Conservation (phyloP, 2,329 filamentous ascomycete genomes). For the Cytospora leucostoma region DNA sequence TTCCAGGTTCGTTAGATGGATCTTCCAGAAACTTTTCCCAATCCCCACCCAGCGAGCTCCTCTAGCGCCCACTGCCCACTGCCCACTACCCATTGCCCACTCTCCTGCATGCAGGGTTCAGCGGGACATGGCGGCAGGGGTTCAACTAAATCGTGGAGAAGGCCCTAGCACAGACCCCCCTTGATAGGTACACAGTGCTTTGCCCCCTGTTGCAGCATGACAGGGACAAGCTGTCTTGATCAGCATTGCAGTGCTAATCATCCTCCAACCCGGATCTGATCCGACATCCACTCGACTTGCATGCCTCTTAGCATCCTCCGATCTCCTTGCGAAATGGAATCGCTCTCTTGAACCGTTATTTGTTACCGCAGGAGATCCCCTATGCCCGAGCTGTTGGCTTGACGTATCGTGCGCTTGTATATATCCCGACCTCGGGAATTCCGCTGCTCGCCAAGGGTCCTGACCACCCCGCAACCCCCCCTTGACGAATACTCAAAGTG, state of each 20-base stretch:
- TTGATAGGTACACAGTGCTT: neutral
- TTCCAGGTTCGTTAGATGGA: neutral
- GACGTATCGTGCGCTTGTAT: neutral
- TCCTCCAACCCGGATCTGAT: too few relatives aligned
- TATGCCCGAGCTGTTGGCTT: neutral
- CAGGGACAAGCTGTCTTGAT: conserved; percentile 13
- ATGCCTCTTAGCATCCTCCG: neutral
- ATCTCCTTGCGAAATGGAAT: neutral
- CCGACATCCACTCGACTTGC: neutral
- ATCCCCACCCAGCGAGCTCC: neutral
- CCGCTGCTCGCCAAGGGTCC: neutral
- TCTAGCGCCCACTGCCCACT: neutral
- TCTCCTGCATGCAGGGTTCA: conserved; percentile 10
- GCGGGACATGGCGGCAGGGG: conserved; percentile 5
- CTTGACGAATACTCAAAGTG: neutral
- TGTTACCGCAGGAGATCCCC: neutral
- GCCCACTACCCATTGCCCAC: too few relatives aligned
- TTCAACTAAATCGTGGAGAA: neutral
- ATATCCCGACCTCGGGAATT: neutral
- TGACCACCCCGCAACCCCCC: neutral
- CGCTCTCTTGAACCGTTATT: neutral
- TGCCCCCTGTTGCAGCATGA: neutral
- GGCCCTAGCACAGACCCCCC: neutral
- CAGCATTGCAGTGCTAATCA: neutral
- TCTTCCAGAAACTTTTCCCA: conserved; percentile 16